Base-by-base conservation (phyloP, 1,139 yeast genomes). In the Hyphopichia wangnamkhiaoensis region DNA sequence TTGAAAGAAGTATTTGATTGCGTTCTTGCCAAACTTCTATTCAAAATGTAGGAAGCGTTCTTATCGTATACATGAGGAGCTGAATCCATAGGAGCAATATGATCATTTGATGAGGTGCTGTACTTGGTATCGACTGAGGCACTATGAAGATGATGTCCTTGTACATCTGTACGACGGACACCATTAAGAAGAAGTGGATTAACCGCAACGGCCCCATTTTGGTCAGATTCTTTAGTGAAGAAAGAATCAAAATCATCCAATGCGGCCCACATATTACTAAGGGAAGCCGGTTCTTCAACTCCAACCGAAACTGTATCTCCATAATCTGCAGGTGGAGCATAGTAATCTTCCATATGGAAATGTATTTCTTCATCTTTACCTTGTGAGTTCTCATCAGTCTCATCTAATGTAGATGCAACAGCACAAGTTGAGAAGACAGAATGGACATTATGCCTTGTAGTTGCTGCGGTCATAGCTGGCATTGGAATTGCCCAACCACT, bases 401-500 rank as follows among this genome's bases (percentile, higher is more conserved):
- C 63, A 37, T 62, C 72, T 16, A 56, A 63, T 1, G 57, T 46
- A 13, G 58, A 46, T 1, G 62, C 37, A 3, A 70, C 74, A 2
- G 71, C 70, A 56, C 97, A 91, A 0, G 96, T 88, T 25, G 91
- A 82, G 56, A 88, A 93, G 2, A 93, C 98, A 0, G 98, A 91
- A 60, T 93, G 98, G 1, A 94, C 95, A 56, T 94, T 93, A 56
- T 87, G 88, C 47, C 98, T 71, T 0, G 98, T 88, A 10, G 85
- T 79, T 0, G 95, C 84, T 0, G 97, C 89, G 0, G 95, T 84
- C 26, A 87, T 80, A 0, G 91, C 87, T 0, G 98, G 96, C 93
- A 87, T 85, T 2, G 98, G 95, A 35, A 94, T 82, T 0, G 97
- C 84, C 99, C 99, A 94, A 1, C 99, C 99, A 56, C 84, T 82